phyloP scores from a whole-genome alignment of 495 filamentous ascomycete genomes.

The Halenospora varia region DNA sequence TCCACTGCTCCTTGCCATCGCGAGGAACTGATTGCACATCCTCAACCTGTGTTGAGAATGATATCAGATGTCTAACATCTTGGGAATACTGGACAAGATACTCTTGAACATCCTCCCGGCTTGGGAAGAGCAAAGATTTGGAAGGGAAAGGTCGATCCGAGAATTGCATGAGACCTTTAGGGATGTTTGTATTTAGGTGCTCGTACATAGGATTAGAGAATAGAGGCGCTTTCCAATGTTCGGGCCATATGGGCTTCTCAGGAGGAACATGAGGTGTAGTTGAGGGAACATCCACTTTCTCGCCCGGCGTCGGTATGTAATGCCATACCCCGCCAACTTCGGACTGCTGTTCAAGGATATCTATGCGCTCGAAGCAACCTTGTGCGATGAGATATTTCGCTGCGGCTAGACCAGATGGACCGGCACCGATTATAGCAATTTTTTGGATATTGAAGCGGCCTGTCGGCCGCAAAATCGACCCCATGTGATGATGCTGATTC shows the following conservation, averaged over 20 bases:
- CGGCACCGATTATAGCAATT: constrained; percentile 68
- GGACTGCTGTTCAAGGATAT: constrained; percentile 76
- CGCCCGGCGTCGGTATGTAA: constrained; percentile 42
- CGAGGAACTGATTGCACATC: constrained; percentile 5
- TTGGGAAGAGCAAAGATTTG: constrained; percentile 66
- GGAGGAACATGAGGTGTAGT: constrained; percentile 21
- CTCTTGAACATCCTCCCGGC: constrained; percentile 57
- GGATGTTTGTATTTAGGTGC: constrained; percentile 79
- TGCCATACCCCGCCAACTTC: constrained; percentile 83
- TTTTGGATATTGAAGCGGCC: constrained; percentile 32
- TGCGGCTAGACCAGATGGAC: constrained; percentile 61
- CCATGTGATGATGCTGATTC: no score
- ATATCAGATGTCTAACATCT: constrained; percentile 20
- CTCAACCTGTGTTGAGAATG: constrained; percentile 17
- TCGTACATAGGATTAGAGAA: constrained; percentile 74
- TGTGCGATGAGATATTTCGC: constrained; percentile 75
- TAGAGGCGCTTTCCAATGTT: constrained; percentile 31
- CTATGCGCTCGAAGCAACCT: constrained; percentile 62
- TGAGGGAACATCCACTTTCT: constrained; percentile 10
- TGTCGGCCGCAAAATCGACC: background rate
- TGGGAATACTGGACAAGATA: constrained; percentile 72
- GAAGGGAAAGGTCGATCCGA: constrained; percentile 64
- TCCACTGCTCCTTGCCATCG: constrained; percentile 36
- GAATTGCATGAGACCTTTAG: constrained; percentile 74
- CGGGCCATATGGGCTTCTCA: constrained; percentile 39